A percentile compares a stretch with the other conserved stretches of the same genome.
These are phyloP conservation scores for Trichoderma aggressivum DNA, from an alignment of 2,329 filamentous ascomycete genomes.

Conservation along the genomic window DNA sequence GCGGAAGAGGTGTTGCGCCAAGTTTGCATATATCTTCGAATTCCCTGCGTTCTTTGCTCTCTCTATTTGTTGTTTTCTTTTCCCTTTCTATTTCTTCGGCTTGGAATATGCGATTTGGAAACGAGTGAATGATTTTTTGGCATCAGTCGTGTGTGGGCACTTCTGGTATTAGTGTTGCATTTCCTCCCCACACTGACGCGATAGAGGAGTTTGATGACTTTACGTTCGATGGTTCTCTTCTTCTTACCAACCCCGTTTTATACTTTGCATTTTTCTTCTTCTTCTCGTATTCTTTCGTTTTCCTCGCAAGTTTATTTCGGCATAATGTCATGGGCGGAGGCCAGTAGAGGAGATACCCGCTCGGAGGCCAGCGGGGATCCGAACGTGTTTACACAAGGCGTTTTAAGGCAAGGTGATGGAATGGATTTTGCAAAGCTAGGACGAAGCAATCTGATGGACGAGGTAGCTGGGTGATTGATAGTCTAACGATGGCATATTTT, in stretches of 20 bases:
- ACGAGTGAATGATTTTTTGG: slow-evolving; percentile 13
- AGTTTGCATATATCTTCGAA: background rate
- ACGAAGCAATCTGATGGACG: background rate
- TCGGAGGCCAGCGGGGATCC: slow-evolving; percentile 19
- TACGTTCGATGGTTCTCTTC: slow-evolving; percentile 24
- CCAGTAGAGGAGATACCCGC: slow-evolving; percentile 12
- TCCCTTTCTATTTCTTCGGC: background rate
- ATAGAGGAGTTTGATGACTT: slow-evolving; percentile 28
- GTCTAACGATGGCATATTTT: slow-evolving; percentile 1
- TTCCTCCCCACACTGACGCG: slow-evolving; percentile 24
- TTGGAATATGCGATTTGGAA: background rate
- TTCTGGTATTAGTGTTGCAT: slow-evolving; percentile 26
- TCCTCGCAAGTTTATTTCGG: slow-evolving; percentile 9
- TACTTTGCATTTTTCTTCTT: background rate
- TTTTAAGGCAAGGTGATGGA: slow-evolving; percentile 1
- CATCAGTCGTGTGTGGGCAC: background rate
- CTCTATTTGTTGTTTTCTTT: background rate
- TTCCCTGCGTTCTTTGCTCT: no score
- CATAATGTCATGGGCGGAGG: slow-evolving; percentile 22
- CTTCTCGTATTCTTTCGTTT: background rate
- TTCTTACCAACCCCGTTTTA: background rate
- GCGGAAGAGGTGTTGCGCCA: background rate
- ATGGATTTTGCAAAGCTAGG: background rate
- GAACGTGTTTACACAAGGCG: slow-evolving; percentile 13
- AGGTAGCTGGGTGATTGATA: background rate